Evolutionary conservation across 2,329 filamentous ascomycete species (phyloP).

Genomic region (Venturia oleaginea): DNA sequence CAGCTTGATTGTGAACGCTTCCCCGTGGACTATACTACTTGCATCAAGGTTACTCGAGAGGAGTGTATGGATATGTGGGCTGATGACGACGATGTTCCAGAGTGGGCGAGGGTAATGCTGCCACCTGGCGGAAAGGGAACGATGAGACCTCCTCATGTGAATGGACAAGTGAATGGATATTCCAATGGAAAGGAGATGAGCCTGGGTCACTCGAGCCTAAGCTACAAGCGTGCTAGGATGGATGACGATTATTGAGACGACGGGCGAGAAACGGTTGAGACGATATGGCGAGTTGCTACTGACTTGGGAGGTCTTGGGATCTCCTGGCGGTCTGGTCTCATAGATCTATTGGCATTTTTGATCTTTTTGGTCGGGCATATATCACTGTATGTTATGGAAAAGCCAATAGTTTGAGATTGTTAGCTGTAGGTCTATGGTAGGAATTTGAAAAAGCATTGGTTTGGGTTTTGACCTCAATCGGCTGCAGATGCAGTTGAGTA

Average conservation of each 20-base stretch:
- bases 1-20: constrained; percentile 30
- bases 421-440: background rate
- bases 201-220: background rate
- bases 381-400: background rate
- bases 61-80: constrained; percentile 3
- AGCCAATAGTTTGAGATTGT: background rate
- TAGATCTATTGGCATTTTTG: background rate
- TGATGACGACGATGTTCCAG: background rate
- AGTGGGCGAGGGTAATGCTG: background rate
- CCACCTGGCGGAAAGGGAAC: background rate
- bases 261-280: background rate
- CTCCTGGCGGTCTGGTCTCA: background rate
- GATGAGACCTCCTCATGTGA: background rate
- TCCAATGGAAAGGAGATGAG: background rate
- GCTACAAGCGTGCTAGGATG: background rate
- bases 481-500: background rate
- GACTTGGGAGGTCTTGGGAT: background rate
- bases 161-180: background rate
- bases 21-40: constrained; percentile 37
- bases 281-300: background rate
- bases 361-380: background rate
- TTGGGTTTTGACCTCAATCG: background rate
- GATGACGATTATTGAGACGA: background rate
- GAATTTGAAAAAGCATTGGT: background rate
- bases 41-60: constrained; percentile 28